These are phyloP conservation scores for Canavalia gladiata DNA, from an alignment of 306 rosid genomes.

Conservation along the genomic window DNA sequence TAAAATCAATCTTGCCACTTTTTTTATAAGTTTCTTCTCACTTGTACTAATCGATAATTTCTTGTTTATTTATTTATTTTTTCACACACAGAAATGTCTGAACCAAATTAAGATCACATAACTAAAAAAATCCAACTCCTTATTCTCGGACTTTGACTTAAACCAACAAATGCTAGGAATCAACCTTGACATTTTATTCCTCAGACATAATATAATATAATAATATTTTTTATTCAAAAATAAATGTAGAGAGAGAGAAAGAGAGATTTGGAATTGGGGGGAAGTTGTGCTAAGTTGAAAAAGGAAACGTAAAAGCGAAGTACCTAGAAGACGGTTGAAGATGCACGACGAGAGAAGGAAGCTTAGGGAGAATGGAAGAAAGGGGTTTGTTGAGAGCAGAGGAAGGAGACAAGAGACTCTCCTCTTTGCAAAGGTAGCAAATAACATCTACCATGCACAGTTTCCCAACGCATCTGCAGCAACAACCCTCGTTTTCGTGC, in stretches of 20 bases:
- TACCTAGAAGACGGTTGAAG: conserved; percentile 88
- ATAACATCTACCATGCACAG: conserved; percentile 88
- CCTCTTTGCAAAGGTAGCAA: conserved; percentile 68
- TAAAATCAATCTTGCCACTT: too few species aligned
- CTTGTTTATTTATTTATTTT: neutral
- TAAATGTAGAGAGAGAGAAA: neutral
- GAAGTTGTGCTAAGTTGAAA: neutral
- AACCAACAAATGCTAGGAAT: neutral
- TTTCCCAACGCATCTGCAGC: conserved; percentile 80
- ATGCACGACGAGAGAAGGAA: conserved; percentile 64
- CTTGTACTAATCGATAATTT: neutral
- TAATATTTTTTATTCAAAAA: neutral
- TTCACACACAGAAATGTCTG: neutral
- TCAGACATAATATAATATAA: conserved; percentile 8
- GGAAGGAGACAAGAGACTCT: conserved; percentile 70
- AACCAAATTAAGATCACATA: neutral
- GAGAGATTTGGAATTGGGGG: too few species aligned
- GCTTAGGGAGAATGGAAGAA: conserved; percentile 58
- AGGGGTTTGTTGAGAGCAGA: conserved; percentile 73
- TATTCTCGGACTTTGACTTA: neutral
- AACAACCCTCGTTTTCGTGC: conserved; percentile 43
- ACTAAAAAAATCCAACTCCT: neutral
- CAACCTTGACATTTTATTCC: neutral
- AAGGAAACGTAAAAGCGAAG: neutral
- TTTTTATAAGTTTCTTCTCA: neutral